Percentiles rank a stretch among this genome's conserved stretches.
Evolutionary conservation across 2,329 filamentous ascomycete genomes (phyloP).

Genomic region (Nothopassalora personata): DNA sequence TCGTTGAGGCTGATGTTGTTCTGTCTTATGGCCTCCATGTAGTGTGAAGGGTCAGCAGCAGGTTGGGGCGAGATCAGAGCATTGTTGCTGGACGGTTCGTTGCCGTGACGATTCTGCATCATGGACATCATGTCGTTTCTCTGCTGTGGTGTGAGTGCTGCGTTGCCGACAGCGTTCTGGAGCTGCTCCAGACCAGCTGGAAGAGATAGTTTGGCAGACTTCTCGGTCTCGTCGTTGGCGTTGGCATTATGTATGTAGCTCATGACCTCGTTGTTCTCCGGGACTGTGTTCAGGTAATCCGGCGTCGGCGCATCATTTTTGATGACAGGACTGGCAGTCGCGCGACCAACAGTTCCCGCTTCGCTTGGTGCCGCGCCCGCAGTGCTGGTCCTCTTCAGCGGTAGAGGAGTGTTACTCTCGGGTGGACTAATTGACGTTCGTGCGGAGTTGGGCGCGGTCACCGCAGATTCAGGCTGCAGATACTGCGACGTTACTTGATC

Average conservation of each 20-base stretch:
- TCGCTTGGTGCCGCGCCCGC: slow-evolving; percentile 16
- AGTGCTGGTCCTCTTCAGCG: slow-evolving; percentile 14
- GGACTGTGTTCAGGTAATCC: slow-evolving; percentile 30
- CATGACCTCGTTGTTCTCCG: slow-evolving; percentile 47
- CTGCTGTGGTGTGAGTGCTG: slow-evolving; percentile 44
- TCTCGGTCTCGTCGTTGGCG: slow-evolving; percentile 27
- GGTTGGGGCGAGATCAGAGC: slow-evolving; percentile 51
- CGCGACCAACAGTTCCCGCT: slow-evolving; percentile 3
- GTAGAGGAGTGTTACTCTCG: slow-evolving; percentile 12
- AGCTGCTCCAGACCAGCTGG: slow-evolving; percentile 44
- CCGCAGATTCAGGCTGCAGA: slow-evolving; percentile 23
- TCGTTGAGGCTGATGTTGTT: slow-evolving; percentile 72
- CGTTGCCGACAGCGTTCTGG: slow-evolving; percentile 42
- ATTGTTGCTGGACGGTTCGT: slow-evolving; percentile 46
- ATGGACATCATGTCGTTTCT: slow-evolving; percentile 44
- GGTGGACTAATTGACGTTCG: slow-evolving; percentile 25
- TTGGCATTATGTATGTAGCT: slow-evolving; percentile 47
- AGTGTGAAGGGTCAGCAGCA: slow-evolving; percentile 49
- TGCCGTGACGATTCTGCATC: slow-evolving; percentile 41
- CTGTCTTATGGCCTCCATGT: slow-evolving; percentile 57
- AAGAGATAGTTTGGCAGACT: slow-evolving; percentile 30
- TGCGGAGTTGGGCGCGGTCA: slow-evolving; percentile 25
- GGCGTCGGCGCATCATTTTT: slow-evolving; percentile 40
- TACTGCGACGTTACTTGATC: slow-evolving; percentile 27
- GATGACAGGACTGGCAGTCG: slow-evolving; percentile 29